A percentile compares a stretch with the other conserved stretches of the same genome.
These are phyloP conservation scores for Euphorbia celastroides DNA, from an alignment of 441 rosid genomes.

Conservation along the genomic window DNA sequence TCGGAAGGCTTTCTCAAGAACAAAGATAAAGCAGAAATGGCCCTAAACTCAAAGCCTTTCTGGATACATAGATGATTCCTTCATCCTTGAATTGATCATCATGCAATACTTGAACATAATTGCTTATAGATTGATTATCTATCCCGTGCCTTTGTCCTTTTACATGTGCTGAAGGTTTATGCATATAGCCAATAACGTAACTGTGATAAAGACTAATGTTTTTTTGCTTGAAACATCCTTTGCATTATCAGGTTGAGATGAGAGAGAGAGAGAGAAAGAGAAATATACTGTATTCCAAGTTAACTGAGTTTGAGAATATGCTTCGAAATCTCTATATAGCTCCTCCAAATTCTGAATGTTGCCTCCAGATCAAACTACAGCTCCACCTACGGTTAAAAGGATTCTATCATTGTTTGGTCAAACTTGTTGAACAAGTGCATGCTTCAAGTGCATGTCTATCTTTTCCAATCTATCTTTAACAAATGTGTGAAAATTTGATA, in stretches of 20 bases:
- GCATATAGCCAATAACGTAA: neutral
- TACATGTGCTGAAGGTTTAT: neutral
- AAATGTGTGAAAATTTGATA: no score
- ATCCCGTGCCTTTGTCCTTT: neutral
- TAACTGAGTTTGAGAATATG: slow-evolving; percentile 63
- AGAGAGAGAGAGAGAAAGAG: no score
- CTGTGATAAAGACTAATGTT: no score
- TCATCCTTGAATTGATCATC: neutral
- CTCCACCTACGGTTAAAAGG: slow-evolving; percentile 36
- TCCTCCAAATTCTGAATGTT: slow-evolving; percentile 32
- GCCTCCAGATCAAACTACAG: slow-evolving; percentile 35
- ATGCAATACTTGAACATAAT: neutral
- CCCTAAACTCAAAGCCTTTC: neutral
- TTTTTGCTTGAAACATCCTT: slow-evolving; percentile 7
- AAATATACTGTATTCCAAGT: slow-evolving; percentile 53
- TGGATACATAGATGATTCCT: neutral
- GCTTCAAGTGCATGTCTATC: no score
- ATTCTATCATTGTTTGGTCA: slow-evolving; percentile 13
- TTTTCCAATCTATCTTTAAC: no score
- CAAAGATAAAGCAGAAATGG: neutral
- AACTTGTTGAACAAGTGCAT: neutral
- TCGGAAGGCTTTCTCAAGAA: neutral
- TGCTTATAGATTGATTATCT: neutral
- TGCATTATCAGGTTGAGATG: slow-evolving; percentile 57
- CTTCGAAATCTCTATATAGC: slow-evolving; percentile 51